Conservation (phyloP, 371 early-diverging fungal species). For the Nematocida sp. region DNA sequence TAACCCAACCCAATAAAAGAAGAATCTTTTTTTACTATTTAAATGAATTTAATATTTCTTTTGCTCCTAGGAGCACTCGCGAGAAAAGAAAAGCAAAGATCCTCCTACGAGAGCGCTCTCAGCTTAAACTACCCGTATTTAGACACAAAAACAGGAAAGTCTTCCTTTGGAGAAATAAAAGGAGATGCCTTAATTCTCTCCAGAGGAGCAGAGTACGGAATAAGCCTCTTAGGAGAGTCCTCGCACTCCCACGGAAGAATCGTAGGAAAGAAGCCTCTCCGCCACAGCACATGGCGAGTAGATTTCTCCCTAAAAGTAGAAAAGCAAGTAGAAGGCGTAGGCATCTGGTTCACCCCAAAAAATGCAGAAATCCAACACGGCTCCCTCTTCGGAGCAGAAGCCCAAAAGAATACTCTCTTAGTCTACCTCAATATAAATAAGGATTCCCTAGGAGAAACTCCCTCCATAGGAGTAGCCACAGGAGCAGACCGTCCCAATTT, state of each 20-base stretch:
- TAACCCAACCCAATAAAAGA: conserved; percentile 14
- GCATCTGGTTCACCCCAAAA: conserved; percentile 14
- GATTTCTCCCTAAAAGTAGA: conserved; percentile 14
- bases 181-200: conserved; percentile 17
- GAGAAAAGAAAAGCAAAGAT: neutral
- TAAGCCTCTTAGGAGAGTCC: neutral
- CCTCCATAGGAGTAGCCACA: neutral
- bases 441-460: neutral
- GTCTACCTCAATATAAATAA: neutral
- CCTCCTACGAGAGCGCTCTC: conserved; percentile 7
- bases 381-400: conserved; percentile 19
- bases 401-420: neutral
- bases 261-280: neutral
- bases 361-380: neutral
- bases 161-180: neutral
- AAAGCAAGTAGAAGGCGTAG: neutral
- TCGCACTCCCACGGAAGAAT: conserved; percentile 11
- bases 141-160: conserved; percentile 5
- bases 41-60: neutral
- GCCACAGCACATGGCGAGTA: neutral
- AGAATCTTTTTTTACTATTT: neutral
- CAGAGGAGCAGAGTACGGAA: conserved; percentile 7
- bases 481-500: neutral
- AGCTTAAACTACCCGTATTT: conserved; percentile 33
- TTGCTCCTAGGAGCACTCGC: neutral